phyloP scores from a whole-genome alignment of 805 yeast genomes.

The Cyberlindnera lachancei region DNA sequence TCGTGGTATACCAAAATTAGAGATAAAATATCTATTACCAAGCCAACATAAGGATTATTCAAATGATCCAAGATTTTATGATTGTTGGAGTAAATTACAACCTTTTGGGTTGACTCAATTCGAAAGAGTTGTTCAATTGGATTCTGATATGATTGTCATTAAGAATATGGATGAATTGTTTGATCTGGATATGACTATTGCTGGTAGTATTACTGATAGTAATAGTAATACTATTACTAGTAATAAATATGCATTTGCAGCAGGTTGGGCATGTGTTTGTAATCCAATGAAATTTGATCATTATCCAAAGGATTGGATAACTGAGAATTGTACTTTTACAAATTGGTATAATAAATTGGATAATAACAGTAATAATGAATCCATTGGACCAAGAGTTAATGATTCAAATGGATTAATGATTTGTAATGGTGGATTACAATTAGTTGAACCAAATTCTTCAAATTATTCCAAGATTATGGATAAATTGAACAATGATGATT shows the following conservation, averaged over 20 bases:
- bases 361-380: conserved; percentile 9
- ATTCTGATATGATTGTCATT: conserved; percentile 52
- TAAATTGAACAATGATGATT: conserved; percentile 32
- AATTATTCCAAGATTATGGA: conserved; percentile 33
- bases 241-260: conserved; percentile 40
- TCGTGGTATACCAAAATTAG: conserved; percentile 34
- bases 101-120: conserved; percentile 44
- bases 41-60: conserved; percentile 35
- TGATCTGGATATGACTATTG: conserved; percentile 37
- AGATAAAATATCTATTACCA: conserved; percentile 38
- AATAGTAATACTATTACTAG: no score
- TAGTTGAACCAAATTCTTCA: conserved; percentile 36
- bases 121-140: conserved; percentile 48
- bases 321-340: conserved; percentile 44
- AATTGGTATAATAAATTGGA: conserved; percentile 24
- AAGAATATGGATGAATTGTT: conserved; percentile 55
- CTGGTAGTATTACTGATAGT: no score
- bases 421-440: conserved; percentile 54
- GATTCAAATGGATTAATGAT: conserved; percentile 33
- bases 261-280: conserved; percentile 56
- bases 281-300: conserved; percentile 45
- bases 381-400: conserved; percentile 34
- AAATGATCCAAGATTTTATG: conserved; percentile 46
- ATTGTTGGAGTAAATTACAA: conserved; percentile 56
- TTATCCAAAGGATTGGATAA: conserved; percentile 47